Percentiles rank a stretch among this genome's conserved stretches.
Evolutionary conservation across 2,329 filamentous ascomycete species (phyloP).

Genomic region (Fusarium incarnatum): DNA sequence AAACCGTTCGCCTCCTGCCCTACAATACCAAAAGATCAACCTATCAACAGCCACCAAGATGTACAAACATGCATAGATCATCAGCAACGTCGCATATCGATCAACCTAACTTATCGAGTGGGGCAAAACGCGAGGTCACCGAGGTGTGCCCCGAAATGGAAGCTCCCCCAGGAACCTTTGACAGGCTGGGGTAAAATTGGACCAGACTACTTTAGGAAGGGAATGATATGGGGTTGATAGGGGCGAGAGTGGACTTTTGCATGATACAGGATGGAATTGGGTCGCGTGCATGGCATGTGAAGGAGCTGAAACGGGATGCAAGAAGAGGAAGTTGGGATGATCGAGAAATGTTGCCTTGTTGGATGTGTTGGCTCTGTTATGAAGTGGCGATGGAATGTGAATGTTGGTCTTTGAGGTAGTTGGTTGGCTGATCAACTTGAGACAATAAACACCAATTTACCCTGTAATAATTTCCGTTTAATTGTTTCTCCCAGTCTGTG

Average conservation of each 20-base stretch:
- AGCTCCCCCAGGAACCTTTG: constrained; percentile 35
- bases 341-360: not conserved
- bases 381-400: not conserved
- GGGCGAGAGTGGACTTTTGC: not conserved
- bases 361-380: not conserved
- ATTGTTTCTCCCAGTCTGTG: no score
- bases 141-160: constrained; percentile 25
- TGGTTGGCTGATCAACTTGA: no score
- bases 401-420: not conserved
- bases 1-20: not conserved
- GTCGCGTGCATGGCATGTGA: not conserved
- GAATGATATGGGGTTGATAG: constrained; percentile 12
- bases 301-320: not conserved
- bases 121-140: constrained; percentile 8
- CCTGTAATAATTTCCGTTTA: no score
- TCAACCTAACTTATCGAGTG: not conserved
- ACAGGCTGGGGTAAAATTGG: constrained; percentile 25
- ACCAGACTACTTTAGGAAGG: not conserved
- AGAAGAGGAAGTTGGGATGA: not conserved
- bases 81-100: not conserved
- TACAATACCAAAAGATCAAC: not conserved
- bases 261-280: not conserved
- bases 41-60: not conserved
- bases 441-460: no score
- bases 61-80: not conserved